Conservation (phyloP, 1,284 basidiomycete genomes). For the Pyrrhoderma noxium region DNA sequence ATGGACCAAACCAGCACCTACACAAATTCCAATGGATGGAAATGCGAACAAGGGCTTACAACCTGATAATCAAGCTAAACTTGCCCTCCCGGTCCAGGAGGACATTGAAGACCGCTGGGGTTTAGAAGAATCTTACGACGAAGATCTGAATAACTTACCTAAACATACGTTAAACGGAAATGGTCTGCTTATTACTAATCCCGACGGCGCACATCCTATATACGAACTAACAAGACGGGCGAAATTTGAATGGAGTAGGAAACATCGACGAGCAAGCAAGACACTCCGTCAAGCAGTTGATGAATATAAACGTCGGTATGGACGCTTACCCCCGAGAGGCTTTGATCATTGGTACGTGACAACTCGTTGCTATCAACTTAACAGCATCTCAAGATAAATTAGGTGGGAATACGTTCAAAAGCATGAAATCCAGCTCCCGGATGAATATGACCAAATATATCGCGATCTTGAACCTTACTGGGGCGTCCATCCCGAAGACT, state of each 20-base stretch:
- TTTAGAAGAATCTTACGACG: constrained; percentile 2
- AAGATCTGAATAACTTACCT: constrained; percentile 9
- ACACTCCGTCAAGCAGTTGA: constrained; percentile 36
- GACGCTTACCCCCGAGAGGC: constrained; percentile 41
- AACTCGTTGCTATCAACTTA: neutral
- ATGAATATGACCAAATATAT: constrained; percentile 53
- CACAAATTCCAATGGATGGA: neutral
- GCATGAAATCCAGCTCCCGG: constrained; percentile 48
- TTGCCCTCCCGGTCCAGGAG: constrained; percentile 7
- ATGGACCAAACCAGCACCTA: constrained; percentile 2
- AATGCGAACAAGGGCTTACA: neutral
- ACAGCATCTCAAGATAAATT: neutral
- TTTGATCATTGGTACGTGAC: constrained; percentile 54
- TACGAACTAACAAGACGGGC: constrained; percentile 38
- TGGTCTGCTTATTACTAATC: constrained; percentile 28
- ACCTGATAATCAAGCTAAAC: constrained; percentile 5
- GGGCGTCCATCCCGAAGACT: constrained; percentile 42
- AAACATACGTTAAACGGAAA: constrained; percentile 24
- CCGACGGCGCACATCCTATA: constrained; percentile 34
- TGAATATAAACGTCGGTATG: constrained; percentile 43
- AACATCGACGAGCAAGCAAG: constrained; percentile 35
- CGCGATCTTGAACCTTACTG: constrained; percentile 47
- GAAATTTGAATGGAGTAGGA: constrained; percentile 34
- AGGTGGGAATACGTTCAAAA: constrained; percentile 55
- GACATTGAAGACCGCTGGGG: neutral